Evolutionary conservation across 768 basidiomycete species (phyloP), one percentile per base, ranked within the genome.

Genomic region (Dioszegia aurantiaca): DNA sequence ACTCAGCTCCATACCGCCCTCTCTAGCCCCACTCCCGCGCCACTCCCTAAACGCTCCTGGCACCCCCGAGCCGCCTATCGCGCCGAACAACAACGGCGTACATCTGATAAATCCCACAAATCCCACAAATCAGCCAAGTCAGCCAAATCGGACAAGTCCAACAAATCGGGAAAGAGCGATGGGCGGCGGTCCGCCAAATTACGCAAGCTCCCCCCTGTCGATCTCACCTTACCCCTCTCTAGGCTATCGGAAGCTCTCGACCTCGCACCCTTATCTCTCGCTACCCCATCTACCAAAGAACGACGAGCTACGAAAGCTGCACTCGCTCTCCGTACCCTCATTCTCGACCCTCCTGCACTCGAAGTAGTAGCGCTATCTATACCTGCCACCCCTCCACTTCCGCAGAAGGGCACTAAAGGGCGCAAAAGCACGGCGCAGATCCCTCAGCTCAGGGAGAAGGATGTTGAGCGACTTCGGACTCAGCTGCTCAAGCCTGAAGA

Each of bases 281-380:
- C 40, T 30, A 54, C 36, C 26, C 41, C 49, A 30, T 26, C 33
- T 5, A 36, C 58, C 11, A 44, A 47, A 41, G 37, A 43, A 21
- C 59, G 60, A 3, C 49, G 57, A 44, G 63, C 63, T 33, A 56
- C 46, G 1, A 65, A 65, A 37, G 55, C 64, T 6, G 64, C 64
- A 14, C 19, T 54, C 31, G 60, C 64, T 14, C 51, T 65, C 14
- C 57, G 48, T 3, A 45, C 59, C 39, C 51, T 65, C n/a, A 65
- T 65, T 30, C 49, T 65, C 6, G 59, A 60, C 17, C 53, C 60
- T 8, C 40, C 63, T 2, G 44, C 53, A 5, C 27, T 24, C 16
- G 56, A 48, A 26, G 51, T 53, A 4, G 51, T 53, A 21, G 37
- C 51, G 3, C 19, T 30, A 3, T 44, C 37, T n/a, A 46, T 39